phyloP scores from a whole-genome alignment of 768 basidiomycete genomes.

The Leucocoprinus birnbaumii region DNA sequence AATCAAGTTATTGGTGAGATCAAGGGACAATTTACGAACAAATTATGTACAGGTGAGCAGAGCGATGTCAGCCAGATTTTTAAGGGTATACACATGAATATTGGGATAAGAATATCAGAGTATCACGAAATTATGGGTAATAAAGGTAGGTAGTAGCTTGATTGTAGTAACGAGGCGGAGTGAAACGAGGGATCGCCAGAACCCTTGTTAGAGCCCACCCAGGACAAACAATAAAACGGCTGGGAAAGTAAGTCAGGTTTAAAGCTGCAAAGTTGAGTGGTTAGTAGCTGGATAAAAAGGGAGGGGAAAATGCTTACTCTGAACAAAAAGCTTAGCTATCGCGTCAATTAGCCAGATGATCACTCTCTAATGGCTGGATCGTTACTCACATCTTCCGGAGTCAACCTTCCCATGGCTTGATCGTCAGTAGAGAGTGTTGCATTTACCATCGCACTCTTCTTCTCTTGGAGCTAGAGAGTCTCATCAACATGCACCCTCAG shows the following conservation, averaged over 20 bases:
- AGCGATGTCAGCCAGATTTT: too few relatives aligned
- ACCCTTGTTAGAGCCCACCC: too few relatives aligned
- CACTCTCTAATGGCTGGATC: neutral
- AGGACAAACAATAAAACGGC: too few relatives aligned
- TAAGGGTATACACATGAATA: too few relatives aligned
- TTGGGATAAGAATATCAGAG: too few relatives aligned
- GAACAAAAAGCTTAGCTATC: constrained; percentile 56
- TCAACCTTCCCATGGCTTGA: constrained; percentile 90
- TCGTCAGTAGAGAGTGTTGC: constrained; percentile 83
- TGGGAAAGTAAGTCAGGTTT: neutral
- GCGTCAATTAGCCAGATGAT: neutral
- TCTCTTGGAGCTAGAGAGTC: constrained; percentile 75
- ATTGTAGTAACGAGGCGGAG: too few relatives aligned
- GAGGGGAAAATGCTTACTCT: constrained; percentile 35
- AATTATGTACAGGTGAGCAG: too few relatives aligned
- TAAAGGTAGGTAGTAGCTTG: too few relatives aligned
- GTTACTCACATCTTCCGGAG: constrained; percentile 75
- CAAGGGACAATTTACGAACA: too few relatives aligned
- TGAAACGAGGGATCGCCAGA: too few relatives aligned
- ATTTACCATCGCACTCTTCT: constrained; percentile 94
- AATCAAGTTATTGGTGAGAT: too few relatives aligned
- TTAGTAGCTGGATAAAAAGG: neutral
- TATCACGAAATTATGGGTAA: too few relatives aligned
- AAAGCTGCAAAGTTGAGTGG: neutral
- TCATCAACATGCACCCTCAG: neutral